phyloP scores from a whole-genome alignment of 2,329 filamentous ascomycete species.

The Fusarium tjaetaba region DNA sequence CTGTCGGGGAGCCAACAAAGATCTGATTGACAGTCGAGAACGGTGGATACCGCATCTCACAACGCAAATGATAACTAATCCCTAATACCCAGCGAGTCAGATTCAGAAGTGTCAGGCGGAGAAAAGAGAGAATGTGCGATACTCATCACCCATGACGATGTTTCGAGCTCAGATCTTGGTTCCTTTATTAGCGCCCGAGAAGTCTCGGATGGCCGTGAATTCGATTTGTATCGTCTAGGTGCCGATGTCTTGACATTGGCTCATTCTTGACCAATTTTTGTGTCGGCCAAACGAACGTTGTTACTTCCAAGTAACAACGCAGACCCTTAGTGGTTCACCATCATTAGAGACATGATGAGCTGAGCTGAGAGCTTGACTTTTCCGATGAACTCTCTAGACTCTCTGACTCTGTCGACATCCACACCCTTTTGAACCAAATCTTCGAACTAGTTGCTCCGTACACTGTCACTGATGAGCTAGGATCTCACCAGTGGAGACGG shows the following conservation, averaged over 20 bases:
- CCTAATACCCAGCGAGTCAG: not conserved
- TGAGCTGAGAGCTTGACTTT: not conserved
- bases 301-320: constrained; percentile 13
- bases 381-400: not conserved
- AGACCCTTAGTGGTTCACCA: constrained; percentile 5
- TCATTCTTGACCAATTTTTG: not conserved
- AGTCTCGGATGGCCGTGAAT: constrained; percentile 24
- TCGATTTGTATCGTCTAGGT: constrained; percentile 13
- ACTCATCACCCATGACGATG: constrained; percentile 20
- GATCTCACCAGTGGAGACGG: constrained; percentile 15
- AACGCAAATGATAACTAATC: not conserved
- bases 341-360: not conserved
- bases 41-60: not conserved
- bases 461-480: constrained; percentile 13
- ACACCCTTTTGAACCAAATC: constrained; percentile 6
- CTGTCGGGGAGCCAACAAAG: constrained; percentile 16
- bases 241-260: not conserved
- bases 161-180: constrained; percentile 17
- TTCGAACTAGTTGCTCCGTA: not conserved
- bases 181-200: constrained; percentile 33
- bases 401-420: not conserved
- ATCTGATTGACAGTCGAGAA: constrained; percentile 12
- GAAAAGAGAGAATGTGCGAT: constrained; percentile 1
- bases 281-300: not conserved
- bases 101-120: not conserved